These are phyloP conservation scores for Aspergillus spinulosporus DNA, from an alignment of 2,329 filamentous ascomycete species.

Conservation along the genomic window DNA sequence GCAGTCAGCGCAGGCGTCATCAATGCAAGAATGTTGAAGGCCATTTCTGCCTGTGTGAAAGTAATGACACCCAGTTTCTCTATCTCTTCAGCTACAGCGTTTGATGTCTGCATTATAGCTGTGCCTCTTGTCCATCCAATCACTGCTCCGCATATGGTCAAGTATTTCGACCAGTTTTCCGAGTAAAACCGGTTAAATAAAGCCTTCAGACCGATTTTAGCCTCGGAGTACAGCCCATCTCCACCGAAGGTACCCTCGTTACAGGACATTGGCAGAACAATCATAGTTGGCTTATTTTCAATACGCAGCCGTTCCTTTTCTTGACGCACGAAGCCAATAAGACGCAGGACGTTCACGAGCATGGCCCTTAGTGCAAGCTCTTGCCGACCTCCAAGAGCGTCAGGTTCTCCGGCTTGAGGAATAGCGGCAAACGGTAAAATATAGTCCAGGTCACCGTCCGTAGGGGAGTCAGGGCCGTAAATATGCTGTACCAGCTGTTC, in stretches of 20 bases:
- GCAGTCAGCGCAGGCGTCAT: conserved; percentile 32
- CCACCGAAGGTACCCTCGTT: conserved; percentile 48
- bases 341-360: conserved; percentile 43
- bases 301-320: conserved; percentile 21
- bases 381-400: conserved; percentile 29
- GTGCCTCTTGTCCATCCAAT: conserved; percentile 52
- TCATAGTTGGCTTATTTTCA: conserved; percentile 38
- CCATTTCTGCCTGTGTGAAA: conserved; percentile 47
- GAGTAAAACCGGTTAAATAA: conserved; percentile 24
- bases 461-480: conserved; percentile 28
- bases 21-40: conserved; percentile 41
- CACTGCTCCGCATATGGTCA: conserved; percentile 43
- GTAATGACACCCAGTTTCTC: conserved; percentile 41
- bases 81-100: conserved; percentile 41
- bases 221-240: conserved; percentile 49
- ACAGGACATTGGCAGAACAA: conserved; percentile 47
- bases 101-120: conserved; percentile 46
- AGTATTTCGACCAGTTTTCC: conserved; percentile 29
- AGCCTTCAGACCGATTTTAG: conserved; percentile 42
- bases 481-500: conserved; percentile 41
- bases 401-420: conserved; percentile 39
- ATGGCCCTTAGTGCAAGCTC: conserved; percentile 23
- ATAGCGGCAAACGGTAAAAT: conserved; percentile 48
- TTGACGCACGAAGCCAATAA: conserved; percentile 36
- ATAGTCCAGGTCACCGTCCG: conserved; percentile 40